Conservation (phyloP, 2,329 filamentous ascomycete species). For the Plenodomus lindquistii region DNA sequence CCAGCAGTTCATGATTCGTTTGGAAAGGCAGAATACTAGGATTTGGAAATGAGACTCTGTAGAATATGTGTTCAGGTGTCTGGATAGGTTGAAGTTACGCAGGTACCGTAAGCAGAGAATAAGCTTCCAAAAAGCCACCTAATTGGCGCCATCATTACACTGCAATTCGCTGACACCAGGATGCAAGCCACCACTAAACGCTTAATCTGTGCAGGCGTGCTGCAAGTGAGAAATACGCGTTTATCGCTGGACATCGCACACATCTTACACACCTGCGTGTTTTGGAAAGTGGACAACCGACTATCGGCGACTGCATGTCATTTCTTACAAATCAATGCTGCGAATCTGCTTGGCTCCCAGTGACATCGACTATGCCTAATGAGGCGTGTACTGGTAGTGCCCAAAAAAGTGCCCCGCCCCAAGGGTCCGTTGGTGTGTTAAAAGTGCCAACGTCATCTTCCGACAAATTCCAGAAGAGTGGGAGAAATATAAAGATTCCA, state of each 20-base stretch:
- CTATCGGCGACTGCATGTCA: slow-evolving; percentile 1
- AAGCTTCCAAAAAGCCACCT: neutral
- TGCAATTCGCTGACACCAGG: neutral
- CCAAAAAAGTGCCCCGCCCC: slow-evolving; percentile 16
- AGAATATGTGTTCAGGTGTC: neutral
- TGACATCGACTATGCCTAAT: slow-evolving; percentile 6
- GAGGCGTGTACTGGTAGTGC: slow-evolving; percentile 21
- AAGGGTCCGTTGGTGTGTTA: slow-evolving; percentile 6
- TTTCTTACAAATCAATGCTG: slow-evolving; percentile 27
- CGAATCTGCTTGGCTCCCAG: slow-evolving; percentile 1
- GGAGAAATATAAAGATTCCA: slow-evolving; percentile 28
- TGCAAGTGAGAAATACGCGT: too few species aligned
- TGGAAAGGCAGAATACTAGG: neutral
- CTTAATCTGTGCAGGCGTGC: too few species aligned
- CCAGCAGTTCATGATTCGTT: neutral
- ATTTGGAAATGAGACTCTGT: neutral
- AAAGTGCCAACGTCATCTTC: slow-evolving; percentile 20
- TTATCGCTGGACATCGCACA: too few species aligned
- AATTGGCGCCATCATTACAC: neutral
- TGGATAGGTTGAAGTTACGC: neutral
- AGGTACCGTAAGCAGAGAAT: neutral
- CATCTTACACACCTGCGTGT: neutral
- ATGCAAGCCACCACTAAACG: too few species aligned
- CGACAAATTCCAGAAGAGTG: slow-evolving; percentile 20
- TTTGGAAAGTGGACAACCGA: neutral